phyloP scores from a whole-genome alignment of 805 yeast species.

The Zygosaccharomyces gambellarensis region DNA sequence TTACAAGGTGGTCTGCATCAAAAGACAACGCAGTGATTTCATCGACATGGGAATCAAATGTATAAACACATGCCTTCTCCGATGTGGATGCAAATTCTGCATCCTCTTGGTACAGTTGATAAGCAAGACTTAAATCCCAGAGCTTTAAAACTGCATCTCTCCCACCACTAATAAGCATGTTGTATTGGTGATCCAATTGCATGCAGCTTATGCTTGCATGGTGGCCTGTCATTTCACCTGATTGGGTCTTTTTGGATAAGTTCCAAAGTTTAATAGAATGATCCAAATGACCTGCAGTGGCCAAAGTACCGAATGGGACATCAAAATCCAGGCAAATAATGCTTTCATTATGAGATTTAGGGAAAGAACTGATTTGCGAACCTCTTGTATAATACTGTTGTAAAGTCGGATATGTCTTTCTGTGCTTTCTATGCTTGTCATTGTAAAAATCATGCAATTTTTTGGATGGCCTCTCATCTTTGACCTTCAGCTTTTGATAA shows the following conservation, averaged over 20 bases:
- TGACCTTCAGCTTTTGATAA: slow-evolving; percentile 40
- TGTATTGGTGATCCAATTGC: slow-evolving; percentile 48
- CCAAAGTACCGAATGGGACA: slow-evolving; percentile 68
- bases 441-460: slow-evolving; percentile 26
- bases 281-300: slow-evolving; percentile 67
- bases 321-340: slow-evolving; percentile 63
- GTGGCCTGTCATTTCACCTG: slow-evolving; percentile 57
- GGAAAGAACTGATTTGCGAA: slow-evolving; percentile 44
- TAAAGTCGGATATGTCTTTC: slow-evolving; percentile 56
- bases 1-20: slow-evolving; percentile 49
- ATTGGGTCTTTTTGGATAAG: slow-evolving; percentile 48
- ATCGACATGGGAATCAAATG: slow-evolving; percentile 62
- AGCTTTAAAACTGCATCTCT: slow-evolving; percentile 57
- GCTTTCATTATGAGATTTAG: slow-evolving; percentile 46
- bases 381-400: slow-evolving; percentile 64
- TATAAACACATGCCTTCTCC: slow-evolving; percentile 39
- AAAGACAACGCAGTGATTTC: slow-evolving; percentile 60
- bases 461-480: slow-evolving; percentile 13
- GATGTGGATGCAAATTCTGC: slow-evolving; percentile 18
- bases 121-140: slow-evolving; percentile 47
- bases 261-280: slow-evolving; percentile 84
- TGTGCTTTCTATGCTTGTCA: slow-evolving; percentile 28
- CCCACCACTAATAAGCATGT: slow-evolving; percentile 48
- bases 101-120: slow-evolving; percentile 24
- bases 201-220: slow-evolving; percentile 52